Percentiles rank a stretch among this genome's conserved stretches.
phyloP scores from a whole-genome alignment of 2,329 filamentous ascomycete species.

The Coniella lustricola region DNA sequence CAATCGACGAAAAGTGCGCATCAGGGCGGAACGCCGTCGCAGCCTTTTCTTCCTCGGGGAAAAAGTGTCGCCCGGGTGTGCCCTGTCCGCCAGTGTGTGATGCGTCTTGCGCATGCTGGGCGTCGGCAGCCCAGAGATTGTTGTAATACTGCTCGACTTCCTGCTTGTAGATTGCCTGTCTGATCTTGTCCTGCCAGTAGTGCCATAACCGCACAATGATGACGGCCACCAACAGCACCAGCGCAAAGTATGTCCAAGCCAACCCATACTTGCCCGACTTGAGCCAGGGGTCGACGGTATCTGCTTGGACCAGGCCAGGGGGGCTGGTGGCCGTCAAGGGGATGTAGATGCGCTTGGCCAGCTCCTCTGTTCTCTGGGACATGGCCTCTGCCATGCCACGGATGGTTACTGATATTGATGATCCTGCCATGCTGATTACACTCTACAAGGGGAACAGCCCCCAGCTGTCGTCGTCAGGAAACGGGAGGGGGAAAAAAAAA shows the following conservation, averaged over 20 bases:
- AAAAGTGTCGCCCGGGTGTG: conserved; percentile 59
- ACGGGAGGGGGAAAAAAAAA: no score
- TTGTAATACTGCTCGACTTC: conserved; percentile 62
- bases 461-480: conserved; percentile 10
- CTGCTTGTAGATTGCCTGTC: conserved; percentile 82
- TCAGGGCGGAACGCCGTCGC: conserved; percentile 54
- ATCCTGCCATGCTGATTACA: conserved; percentile 35
- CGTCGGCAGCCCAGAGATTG: conserved; percentile 43
- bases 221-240: conserved; percentile 62
- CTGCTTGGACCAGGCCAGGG: conserved; percentile 53
- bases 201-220: conserved; percentile 72
- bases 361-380: conserved; percentile 27
- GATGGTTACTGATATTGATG: conserved; percentile 25
- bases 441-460: conserved; percentile 11
- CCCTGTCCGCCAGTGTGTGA: conserved; percentile 20
- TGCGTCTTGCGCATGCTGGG: conserved; percentile 34
- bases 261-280: conserved; percentile 78
- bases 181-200: conserved; percentile 87
- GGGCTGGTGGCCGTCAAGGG: conserved; percentile 54
- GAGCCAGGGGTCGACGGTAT: conserved; percentile 69
- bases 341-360: conserved; percentile 52
- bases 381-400: conserved; percentile 27
- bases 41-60: conserved; percentile 57
- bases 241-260: conserved; percentile 82
- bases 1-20: conserved; percentile 69